A percentile compares a stretch with the other conserved stretches of the same genome.
These are phyloP conservation scores for Parastagonospora nodorum DNA, from an alignment of 2,329 filamentous ascomycete genomes.

Conservation along the genomic window DNA sequence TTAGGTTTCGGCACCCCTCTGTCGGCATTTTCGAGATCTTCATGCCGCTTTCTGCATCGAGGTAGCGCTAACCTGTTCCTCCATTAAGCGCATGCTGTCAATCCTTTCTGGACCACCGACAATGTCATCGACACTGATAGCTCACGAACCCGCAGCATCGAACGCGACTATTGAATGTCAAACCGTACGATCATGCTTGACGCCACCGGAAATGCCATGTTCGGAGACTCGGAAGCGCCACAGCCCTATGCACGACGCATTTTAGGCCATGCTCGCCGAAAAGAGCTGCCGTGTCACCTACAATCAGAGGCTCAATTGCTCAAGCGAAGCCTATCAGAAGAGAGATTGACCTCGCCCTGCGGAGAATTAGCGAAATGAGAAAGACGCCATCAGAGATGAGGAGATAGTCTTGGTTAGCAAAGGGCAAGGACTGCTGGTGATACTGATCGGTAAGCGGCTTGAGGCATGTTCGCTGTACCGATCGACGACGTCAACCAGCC, in stretches of 20 bases:
- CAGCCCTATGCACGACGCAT: neutral
- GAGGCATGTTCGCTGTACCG: too few relatives aligned
- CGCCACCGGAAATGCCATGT: neutral
- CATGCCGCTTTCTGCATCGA: neutral
- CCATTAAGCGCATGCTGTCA: conserved; percentile 1
- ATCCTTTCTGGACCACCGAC: neutral
- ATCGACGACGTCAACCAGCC: too few relatives aligned
- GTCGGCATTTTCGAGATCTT: conserved; percentile 9
- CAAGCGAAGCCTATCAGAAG: neutral
- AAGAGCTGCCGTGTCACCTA: neutral
- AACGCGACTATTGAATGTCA: neutral
- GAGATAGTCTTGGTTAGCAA: too few relatives aligned
- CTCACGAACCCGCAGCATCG: neutral
- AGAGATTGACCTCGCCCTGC: neutral
- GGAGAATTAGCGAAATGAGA: too few relatives aligned
- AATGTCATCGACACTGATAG: conserved; percentile 2
- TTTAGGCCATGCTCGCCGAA: too few relatives aligned
- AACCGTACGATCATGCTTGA: neutral
- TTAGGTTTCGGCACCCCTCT: neutral
- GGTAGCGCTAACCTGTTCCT: conserved; percentile 8
- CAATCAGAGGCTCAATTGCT: neutral
- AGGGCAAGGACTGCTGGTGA: too few relatives aligned
- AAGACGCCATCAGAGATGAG: too few relatives aligned
- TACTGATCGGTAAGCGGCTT: too few relatives aligned
- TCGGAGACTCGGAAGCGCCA: neutral